Percentiles rank a stretch among this genome's conserved stretches.
phyloP scores from a whole-genome alignment of 176 grass and related monocot species.

The Secale cereale region DNA sequence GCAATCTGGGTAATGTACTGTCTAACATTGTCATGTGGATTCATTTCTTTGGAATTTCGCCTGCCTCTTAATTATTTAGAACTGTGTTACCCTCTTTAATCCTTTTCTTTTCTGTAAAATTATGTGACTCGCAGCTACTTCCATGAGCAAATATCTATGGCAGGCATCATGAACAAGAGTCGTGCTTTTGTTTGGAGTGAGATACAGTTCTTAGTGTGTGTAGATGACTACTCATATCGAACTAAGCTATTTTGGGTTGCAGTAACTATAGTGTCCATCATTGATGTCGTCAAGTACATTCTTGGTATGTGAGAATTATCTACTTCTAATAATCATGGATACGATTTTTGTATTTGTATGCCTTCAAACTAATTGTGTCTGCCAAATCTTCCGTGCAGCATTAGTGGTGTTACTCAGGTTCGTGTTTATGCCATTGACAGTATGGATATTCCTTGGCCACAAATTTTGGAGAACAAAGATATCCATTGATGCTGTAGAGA shows the following conservation, averaged over 20 bases:
- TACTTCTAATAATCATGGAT: no score
- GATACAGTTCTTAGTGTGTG: neutral
- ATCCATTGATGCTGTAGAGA: rapidly evolving
- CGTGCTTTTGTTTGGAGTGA: neutral
- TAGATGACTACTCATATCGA: no score
- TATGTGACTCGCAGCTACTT: slow-evolving; percentile 2
- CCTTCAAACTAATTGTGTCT: no score
- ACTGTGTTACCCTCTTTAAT: neutral
- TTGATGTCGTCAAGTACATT: no score
- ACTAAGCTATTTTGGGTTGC: no score
- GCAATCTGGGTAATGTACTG: neutral
- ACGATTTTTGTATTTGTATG: no score
- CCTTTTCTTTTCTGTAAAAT: neutral
- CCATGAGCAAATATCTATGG: neutral
- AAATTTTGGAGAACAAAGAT: no score
- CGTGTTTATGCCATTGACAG: neutral
- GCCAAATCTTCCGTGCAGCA: no score
- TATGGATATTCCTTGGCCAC: no score
- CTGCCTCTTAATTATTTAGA: no score
- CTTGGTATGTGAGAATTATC: neutral
- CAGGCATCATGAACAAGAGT: neutral
- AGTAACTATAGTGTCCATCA: no score
- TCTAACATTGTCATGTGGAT: neutral
- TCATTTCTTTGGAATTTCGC: neutral
- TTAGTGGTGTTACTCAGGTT: neutral